Base-by-base conservation (phyloP, 257 asterid genomes). In the Solanum chiquidenum region DNA sequence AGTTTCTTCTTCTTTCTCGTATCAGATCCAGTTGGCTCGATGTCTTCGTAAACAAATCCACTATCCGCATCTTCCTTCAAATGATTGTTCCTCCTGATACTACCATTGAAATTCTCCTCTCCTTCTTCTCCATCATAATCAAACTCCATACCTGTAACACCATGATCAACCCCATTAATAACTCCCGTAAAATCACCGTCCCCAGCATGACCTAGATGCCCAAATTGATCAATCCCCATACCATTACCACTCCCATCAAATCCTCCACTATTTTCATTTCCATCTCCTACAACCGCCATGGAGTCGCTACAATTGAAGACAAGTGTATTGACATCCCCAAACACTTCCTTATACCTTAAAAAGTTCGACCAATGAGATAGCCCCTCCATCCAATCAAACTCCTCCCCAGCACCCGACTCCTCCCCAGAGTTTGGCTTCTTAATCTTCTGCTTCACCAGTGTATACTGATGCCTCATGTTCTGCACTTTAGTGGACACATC, bases 351-450 rank as follows among this genome's bases (percentile, higher is more conserved):
- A 71, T 97, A 97, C 88, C 97, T 92, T 40, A 97, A 94, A 86
- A 97, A 97, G 83, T 97, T 97, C 2, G 99, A 92, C 99, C 99
- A 97, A 87, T 96, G 94, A 0, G 95, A 86, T 62, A 92, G 84
- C 89, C 99, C 99, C 88, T 97, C 98, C 95, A 93, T 87, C 99
- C 99, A 97, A 92, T 97, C 99, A n/a, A 93, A 96, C 92, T 95
- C 98, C 88, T 93, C 98, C 88, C 85, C 94, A 7, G 89, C 95
- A 5, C 88, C 96, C 46, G 91, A 84, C 38, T 93, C 94, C 20
- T 91, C 90, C 5, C 88, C 90, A 34, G 94, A 91, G 20, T 94
- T 98, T 1, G 89, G 94, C 87, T 92, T 97, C 91, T 92, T 94
- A 62, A 97, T 96, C 94, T 97, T 97, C 92, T 97, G 99, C 95